phyloP scores from a whole-genome alignment of 2,329 filamentous ascomycete genomes.

The Metarhizium album region DNA sequence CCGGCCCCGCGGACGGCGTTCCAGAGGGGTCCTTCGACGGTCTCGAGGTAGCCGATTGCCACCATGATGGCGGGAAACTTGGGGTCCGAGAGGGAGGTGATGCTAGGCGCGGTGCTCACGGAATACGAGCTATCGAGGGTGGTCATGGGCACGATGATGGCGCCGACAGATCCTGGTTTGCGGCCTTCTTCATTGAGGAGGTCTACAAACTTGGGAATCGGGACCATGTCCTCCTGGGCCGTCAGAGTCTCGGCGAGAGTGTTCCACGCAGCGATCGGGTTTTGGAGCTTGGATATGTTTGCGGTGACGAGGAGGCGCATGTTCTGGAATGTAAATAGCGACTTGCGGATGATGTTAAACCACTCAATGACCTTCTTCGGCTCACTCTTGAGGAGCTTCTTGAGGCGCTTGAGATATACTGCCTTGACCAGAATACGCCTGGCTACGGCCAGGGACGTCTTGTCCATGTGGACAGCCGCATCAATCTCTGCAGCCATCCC shows the following conservation, averaged over 20 bases:
- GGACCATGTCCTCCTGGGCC: slow-evolving; percentile 40
- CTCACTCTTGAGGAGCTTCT: slow-evolving; percentile 67
- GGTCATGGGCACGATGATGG: slow-evolving; percentile 79
- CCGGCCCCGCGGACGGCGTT: slow-evolving; percentile 85
- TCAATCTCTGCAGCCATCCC: slow-evolving; percentile 55
- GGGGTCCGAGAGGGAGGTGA: slow-evolving; percentile 65
- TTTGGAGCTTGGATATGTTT: slow-evolving; percentile 60
- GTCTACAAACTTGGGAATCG: slow-evolving; percentile 58
- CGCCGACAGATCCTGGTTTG: slow-evolving; percentile 61
- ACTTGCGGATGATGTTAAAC: slow-evolving; percentile 65
- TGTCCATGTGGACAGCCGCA: slow-evolving; percentile 70
- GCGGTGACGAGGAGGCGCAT: slow-evolving; percentile 77
- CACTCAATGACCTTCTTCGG: slow-evolving; percentile 64
- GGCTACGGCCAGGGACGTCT: slow-evolving; percentile 64
- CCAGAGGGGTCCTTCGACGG: slow-evolving; percentile 91
- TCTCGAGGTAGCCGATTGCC: slow-evolving; percentile 81
- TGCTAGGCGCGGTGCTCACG: slow-evolving; percentile 62
- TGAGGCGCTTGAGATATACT: slow-evolving; percentile 75
- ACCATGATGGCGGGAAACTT: slow-evolving; percentile 77
- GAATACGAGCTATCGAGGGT: slow-evolving; percentile 88
- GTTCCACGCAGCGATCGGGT: slow-evolving; percentile 74
- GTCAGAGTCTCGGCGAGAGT: slow-evolving; percentile 30
- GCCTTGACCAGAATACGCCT: slow-evolving; percentile 77
- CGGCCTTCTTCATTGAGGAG: slow-evolving; percentile 68
- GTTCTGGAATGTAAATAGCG: slow-evolving; percentile 75